A percentile compares a stretch with the other conserved stretches of the same genome.
Conservation (phyloP, 2,329 filamentous ascomycete genomes). For the Pseudogymnoascus sp. region DNA sequence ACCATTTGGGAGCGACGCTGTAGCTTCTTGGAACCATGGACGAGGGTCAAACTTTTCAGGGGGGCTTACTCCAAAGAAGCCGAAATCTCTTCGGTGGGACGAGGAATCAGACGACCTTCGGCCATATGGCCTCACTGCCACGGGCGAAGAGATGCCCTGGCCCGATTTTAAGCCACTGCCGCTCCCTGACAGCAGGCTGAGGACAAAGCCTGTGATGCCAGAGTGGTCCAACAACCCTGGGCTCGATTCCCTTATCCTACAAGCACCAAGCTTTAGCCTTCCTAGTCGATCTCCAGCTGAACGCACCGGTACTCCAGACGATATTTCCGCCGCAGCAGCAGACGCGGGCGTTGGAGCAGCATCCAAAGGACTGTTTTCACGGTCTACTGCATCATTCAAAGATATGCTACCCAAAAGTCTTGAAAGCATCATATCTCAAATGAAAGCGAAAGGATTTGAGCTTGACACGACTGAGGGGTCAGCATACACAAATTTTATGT, state of each 20-base stretch:
- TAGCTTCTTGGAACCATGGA: slow-evolving; percentile 1
- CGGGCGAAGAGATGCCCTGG: slow-evolving; percentile 9
- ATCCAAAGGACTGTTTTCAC: background rate
- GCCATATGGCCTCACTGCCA: background rate
- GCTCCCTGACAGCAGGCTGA: background rate
- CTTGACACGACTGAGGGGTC: background rate
- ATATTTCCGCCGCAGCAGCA: background rate
- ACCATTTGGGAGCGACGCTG: background rate
- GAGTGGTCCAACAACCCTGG: slow-evolving; percentile 8
- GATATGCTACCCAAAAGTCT: slow-evolving; percentile 29
- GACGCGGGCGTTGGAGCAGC: background rate
- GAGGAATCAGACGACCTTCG: background rate
- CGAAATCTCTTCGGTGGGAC: background rate
- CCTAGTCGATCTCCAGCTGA: background rate
- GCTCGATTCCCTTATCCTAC: slow-evolving; percentile 2
- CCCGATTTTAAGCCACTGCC: slow-evolving; percentile 1
- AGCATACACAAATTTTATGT: slow-evolving; percentile 24
- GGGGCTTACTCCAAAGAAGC: background rate
- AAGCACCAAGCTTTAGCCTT: background rate
- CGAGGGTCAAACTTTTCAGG: slow-evolving; percentile 6
- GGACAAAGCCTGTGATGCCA: slow-evolving; percentile 4
- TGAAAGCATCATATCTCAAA: slow-evolving; percentile 29
- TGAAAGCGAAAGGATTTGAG: slow-evolving; percentile 17
- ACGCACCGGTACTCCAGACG: background rate
- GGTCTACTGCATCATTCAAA: slow-evolving; percentile 17